Conservation (phyloP, 179 eudicot genomes). For the Pouteria campechiana region DNA sequence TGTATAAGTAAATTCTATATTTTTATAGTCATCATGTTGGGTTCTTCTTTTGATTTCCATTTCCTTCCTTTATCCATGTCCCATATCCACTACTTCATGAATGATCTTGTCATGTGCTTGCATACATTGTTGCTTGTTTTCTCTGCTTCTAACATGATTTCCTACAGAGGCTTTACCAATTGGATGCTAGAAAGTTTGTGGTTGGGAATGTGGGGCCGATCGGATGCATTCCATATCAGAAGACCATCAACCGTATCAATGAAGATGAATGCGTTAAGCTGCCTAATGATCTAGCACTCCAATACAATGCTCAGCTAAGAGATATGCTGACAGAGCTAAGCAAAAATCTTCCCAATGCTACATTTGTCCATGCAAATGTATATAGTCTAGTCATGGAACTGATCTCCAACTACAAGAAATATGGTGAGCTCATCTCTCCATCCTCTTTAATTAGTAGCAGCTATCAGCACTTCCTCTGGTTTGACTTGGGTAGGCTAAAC, state of each 20-base stretch:
- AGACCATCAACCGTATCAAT: conserved; percentile 59
- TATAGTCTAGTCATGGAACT: conserved; percentile 87
- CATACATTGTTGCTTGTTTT: no score
- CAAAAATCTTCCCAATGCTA: conserved; percentile 59
- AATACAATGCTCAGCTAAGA: conserved; percentile 63
- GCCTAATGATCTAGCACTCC: conserved; percentile 74
- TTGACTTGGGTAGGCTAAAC: neutral
- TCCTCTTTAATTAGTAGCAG: neutral
- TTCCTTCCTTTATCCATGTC: no score
- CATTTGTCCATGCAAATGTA: conserved; percentile 80
- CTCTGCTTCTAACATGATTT: no score
- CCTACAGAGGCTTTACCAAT: conserved; percentile 60
- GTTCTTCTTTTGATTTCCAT: no score
- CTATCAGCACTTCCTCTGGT: neutral
- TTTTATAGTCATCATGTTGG: no score
- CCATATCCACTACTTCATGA: no score
- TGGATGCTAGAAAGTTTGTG: conserved; percentile 83
- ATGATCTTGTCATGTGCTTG: no score
- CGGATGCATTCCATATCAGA: conserved; percentile 97
- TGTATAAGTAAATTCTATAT: no score
- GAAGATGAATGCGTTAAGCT: conserved; percentile 66
- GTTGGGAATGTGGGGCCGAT: conserved; percentile 88
- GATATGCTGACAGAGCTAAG: conserved; percentile 48
- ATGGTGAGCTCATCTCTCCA: conserved; percentile 31
- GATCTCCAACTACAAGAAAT: conserved; percentile 63